These are phyloP conservation scores for Hyphopichia wangnamkhiaoensis DNA, from an alignment of 1,139 yeast species.

Conservation along the genomic window DNA sequence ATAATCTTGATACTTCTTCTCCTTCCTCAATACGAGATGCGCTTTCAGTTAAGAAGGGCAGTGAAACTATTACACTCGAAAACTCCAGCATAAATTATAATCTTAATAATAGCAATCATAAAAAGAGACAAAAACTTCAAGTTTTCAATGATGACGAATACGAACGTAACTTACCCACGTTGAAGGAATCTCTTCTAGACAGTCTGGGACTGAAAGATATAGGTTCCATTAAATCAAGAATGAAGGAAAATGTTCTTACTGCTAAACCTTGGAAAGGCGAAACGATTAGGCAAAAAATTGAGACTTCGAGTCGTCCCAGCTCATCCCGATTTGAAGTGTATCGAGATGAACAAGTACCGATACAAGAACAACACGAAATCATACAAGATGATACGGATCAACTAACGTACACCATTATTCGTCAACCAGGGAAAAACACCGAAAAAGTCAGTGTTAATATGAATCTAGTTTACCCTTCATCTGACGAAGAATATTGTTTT, in stretches of 20 bases:
- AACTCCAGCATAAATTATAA: slow-evolving; percentile 3
- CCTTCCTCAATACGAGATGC: slow-evolving; percentile 14
- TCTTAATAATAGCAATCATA: slow-evolving; percentile 1
- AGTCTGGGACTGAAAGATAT: slow-evolving; percentile 23
- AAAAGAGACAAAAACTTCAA: slow-evolving; percentile 28
- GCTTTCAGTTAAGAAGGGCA: slow-evolving; percentile 31
- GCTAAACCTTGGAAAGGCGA: slow-evolving; percentile 75
- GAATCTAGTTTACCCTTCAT: slow-evolving; percentile 51
- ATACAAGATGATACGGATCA: slow-evolving; percentile 9
- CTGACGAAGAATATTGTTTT: slow-evolving; percentile 51
- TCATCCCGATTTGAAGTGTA: slow-evolving; percentile 44
- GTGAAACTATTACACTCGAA: slow-evolving; percentile 9
- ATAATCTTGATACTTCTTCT: not conserved
- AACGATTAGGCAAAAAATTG: slow-evolving; percentile 40
- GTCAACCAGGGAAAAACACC: slow-evolving; percentile 57
- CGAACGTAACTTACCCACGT: not conserved
- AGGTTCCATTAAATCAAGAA: slow-evolving; percentile 52
- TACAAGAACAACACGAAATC: slow-evolving; percentile 10
- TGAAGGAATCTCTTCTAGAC: slow-evolving; percentile 4
- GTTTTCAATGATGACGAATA: slow-evolving; percentile 28
- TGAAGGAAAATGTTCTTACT: slow-evolving; percentile 63
- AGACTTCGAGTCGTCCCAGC: slow-evolving; percentile 6
- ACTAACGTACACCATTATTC: slow-evolving; percentile 42
- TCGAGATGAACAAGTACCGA: slow-evolving; percentile 12
- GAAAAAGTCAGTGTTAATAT: slow-evolving; percentile 68